A percentile compares a stretch with the other conserved stretches of the same genome.
Conservation (phyloP, 2,329 filamentous ascomycete species). For the Exophiala sp. region DNA sequence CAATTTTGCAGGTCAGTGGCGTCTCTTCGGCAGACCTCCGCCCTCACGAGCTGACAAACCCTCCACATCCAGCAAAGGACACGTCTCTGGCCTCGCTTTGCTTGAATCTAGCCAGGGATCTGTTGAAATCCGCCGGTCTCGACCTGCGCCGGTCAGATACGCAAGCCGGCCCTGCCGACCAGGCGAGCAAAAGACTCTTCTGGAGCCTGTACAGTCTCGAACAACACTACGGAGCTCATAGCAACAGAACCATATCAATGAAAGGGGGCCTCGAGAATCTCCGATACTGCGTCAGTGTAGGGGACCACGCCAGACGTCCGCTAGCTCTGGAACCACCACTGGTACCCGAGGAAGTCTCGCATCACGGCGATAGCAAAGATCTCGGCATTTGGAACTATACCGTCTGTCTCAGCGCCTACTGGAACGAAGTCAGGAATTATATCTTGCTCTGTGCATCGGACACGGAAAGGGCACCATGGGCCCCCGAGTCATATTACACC, state of each 20-base stretch:
- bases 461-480: conserved; percentile 47
- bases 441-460: conserved; percentile 46
- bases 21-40: no score
- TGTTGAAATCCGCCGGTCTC: conserved; percentile 48
- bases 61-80: conserved; percentile 36
- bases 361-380: conserved; percentile 20
- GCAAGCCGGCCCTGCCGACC: conserved; percentile 29
- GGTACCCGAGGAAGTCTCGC: background rate
- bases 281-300: background rate
- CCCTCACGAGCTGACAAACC: background rate
- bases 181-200: conserved; percentile 39
- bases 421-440: conserved; percentile 42
- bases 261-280: background rate
- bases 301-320: background rate
- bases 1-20: conserved; percentile 45
- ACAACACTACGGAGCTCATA: conserved; percentile 46
- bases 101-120: conserved; percentile 47
- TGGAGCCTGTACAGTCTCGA: conserved; percentile 50
- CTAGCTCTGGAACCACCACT: background rate
- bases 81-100: conserved; percentile 46
- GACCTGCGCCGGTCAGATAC: conserved; percentile 38
- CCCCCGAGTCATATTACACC: conserved; percentile 49
- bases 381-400: conserved; percentile 48
- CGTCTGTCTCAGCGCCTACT: conserved; percentile 48
- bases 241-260: background rate